Evolutionary conservation across 2,329 filamentous ascomycete genomes (phyloP), one percentile per base, ranked within the genome.

Genomic region (Nigrograna mackinnonii): DNA sequence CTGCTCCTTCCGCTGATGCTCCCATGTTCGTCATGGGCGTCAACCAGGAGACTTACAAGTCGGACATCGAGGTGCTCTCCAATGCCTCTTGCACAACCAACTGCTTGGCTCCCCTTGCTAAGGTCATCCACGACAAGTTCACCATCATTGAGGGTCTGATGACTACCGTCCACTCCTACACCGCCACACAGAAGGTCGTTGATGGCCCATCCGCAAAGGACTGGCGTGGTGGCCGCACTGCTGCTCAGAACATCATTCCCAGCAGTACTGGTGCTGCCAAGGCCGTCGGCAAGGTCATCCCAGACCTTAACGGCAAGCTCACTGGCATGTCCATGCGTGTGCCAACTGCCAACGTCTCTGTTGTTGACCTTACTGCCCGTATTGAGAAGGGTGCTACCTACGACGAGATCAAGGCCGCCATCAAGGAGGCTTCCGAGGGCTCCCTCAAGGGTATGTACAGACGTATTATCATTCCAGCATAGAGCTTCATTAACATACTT

Each of bases 11-110:
- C 52, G 87, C 88, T 60, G 94, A 99, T 80, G 94, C 94, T 69
- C 92, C 92, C 73, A 99, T 99, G 94, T 99, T 95, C 85, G 94
- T 99, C 72, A 95, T 96, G 86, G 94, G 94, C 73, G 94, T 99
- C 80, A 99, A 97, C 84, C 82, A 97, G 79, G 83, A 91, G 75
- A 82, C 77, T 66, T 97, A 97, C 86, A 92, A 89, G 75, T 85
- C 87, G 72, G 88, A 88, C 73, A 83, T 94, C 75, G 79, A 90
- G 66, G 86, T 99, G 74, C 89, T 97, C 80, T 97, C 94, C 79
- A 99, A 99, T 82, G 94, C 94, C 66, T 97, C 94, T 64, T 97
- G 94, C 90, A 99, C 94, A 75, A 97, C 94, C 83, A 99, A 99
- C 89, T 97, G 94, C 86, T 80, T 99, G 77, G 94, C 94, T 75